Evolutionary conservation across 345 rosid genomes (phyloP).

Genomic region (Citrus medica): DNA sequence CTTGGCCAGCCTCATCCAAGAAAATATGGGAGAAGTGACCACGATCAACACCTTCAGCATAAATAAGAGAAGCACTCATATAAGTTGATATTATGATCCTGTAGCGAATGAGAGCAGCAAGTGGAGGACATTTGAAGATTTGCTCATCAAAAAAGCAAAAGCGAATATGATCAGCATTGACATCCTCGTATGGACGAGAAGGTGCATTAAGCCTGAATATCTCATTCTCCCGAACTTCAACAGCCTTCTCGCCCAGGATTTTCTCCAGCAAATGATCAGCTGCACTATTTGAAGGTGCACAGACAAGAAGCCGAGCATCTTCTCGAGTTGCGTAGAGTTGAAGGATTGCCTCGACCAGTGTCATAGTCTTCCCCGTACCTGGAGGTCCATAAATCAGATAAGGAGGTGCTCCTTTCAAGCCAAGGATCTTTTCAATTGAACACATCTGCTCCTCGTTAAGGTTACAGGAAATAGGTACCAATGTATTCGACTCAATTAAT

Average conservation of each 20-base stretch:
- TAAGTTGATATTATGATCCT: conserved; percentile 74
- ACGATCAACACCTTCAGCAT: conserved; percentile 64
- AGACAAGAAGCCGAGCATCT: conserved; percentile 60
- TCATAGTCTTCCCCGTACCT: conserved; percentile 95
- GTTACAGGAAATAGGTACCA: conserved; percentile 51
- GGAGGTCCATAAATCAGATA: conserved; percentile 92
- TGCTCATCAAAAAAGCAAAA: conserved; percentile 71
- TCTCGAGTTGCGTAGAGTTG: conserved; percentile 53
- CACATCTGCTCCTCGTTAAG: conserved; percentile 80
- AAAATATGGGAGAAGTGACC: conserved; percentile 93
- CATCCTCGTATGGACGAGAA: conserved; percentile 64
- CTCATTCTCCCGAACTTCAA: conserved; percentile 46
- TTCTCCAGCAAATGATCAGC: conserved; percentile 83
- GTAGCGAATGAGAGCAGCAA: conserved; percentile 42
- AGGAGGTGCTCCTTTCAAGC: conserved; percentile 85
- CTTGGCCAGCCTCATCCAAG: conserved; percentile 96
- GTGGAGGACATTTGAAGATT: conserved; percentile 72
- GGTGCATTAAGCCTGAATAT: conserved; percentile 88
- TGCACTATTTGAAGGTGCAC: conserved; percentile 91
- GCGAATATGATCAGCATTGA: conserved; percentile 50
- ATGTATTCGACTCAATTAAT: conserved; percentile 42
- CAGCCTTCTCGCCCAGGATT: conserved; percentile 45
- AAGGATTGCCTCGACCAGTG: conserved; percentile 74
- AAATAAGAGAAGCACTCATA: conserved; percentile 79
- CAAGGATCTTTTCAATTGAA: conserved; percentile 72